phyloP scores from a whole-genome alignment of 495 filamentous ascomycete species.

The Lichenothelia convexa region DNA sequence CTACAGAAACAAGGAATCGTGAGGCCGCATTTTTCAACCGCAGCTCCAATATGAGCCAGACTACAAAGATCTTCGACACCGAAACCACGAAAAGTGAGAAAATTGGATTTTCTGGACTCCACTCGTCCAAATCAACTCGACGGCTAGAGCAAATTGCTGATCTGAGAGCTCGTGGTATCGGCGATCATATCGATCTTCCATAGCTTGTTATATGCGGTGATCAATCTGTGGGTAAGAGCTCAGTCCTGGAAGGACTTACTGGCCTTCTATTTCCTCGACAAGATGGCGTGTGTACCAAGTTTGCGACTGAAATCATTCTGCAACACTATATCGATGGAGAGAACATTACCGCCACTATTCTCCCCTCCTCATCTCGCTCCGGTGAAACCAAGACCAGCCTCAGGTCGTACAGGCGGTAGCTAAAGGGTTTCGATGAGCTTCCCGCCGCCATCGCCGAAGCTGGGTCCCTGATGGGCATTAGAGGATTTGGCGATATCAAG shows the following conservation, averaged over 20 bases:
- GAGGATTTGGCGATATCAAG: slow-evolving; percentile 3
- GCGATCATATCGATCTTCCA: too few relatives aligned
- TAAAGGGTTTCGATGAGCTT: slow-evolving; percentile 2
- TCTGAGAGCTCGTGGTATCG: too few relatives aligned
- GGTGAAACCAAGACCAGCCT: not conserved
- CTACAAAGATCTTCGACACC: too few relatives aligned
- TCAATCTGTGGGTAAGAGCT: slow-evolving; percentile 9
- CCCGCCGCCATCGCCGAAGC: slow-evolving; percentile 3
- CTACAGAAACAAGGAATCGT: too few relatives aligned
- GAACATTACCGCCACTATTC: not conserved
- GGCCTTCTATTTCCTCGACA: slow-evolving; percentile 25
- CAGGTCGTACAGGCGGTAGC: not conserved
- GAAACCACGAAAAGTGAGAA: too few relatives aligned
- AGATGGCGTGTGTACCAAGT: slow-evolving; percentile 19
- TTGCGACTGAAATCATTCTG: slow-evolving; percentile 4
- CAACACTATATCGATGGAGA: slow-evolving; percentile 1
- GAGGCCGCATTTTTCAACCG: too few relatives aligned
- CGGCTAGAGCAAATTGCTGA: too few relatives aligned
- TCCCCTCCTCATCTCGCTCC: slow-evolving; percentile 1
- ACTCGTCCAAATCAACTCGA: too few relatives aligned
- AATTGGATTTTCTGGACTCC: too few relatives aligned
- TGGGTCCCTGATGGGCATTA: slow-evolving; percentile 2
- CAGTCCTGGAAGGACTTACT: slow-evolving; percentile 22
- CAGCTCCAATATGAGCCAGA: too few relatives aligned
- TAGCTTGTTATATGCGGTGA: slow-evolving; percentile 7